These are phyloP conservation scores for Panicum miliaceum DNA, from an alignment of 176 grass and related monocot species.

Conservation along the genomic window DNA sequence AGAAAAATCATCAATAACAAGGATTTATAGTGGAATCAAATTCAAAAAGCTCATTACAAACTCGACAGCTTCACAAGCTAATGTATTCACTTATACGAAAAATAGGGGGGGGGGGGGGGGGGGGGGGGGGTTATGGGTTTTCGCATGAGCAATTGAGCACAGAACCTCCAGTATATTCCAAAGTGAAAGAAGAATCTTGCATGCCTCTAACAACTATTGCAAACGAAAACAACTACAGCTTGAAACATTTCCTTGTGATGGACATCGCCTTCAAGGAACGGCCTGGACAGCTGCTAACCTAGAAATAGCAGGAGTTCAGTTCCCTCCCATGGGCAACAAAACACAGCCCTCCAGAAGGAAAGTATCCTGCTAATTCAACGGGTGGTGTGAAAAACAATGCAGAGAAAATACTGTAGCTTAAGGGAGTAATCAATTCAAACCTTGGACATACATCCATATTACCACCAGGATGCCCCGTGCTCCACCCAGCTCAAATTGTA, in stretches of 20 bases:
- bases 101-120: too few relatives aligned
- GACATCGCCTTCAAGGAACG: neutral
- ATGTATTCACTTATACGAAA: neutral
- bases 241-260: neutral
- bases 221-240: neutral
- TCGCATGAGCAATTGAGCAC: too few relatives aligned
- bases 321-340: neutral
- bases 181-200: neutral
- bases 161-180: neutral
- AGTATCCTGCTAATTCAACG: neutral
- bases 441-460: conserved; percentile 5
- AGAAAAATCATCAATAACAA: neutral
- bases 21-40: neutral
- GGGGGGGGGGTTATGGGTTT: neutral
- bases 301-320: neutral
- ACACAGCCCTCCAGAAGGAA: conserved; percentile 27
- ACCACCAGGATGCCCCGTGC: neutral
- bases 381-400: neutral
- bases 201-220: neutral
- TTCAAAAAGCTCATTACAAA: neutral
- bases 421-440: neutral
- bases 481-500: neutral
- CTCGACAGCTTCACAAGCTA: neutral
- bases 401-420: neutral
- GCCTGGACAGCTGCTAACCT: conserved; percentile 21